Evolutionary conservation across 306 rosid species (phyloP).

Genomic region (Parietaria judaica): DNA sequence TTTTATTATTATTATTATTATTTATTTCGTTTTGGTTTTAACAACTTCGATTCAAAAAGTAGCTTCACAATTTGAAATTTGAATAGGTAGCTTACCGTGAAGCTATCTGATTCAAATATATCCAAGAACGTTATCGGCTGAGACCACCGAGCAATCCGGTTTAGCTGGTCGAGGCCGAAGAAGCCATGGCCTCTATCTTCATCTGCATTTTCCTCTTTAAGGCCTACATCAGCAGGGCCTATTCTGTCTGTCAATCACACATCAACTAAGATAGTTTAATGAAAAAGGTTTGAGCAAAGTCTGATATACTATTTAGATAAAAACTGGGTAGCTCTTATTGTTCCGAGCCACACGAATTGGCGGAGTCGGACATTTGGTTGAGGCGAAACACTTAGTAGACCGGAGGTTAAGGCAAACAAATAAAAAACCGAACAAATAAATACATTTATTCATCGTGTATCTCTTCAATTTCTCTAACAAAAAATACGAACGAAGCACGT

Average conservation of each 20-base stretch:
- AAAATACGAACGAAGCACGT: no score
- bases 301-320: slow-evolving; percentile 1
- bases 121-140: slow-evolving; percentile 81
- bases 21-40: no score
- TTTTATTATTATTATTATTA: no score
- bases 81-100: slow-evolving; percentile 50
- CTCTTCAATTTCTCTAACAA: no score
- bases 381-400: no score
- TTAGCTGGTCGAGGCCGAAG: slow-evolving; percentile 47
- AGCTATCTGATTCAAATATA: slow-evolving; percentile 55
- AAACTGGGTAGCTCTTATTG: no score
- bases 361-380: no score
- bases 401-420: no score
- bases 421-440: no score
- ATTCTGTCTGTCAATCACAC: slow-evolving; percentile 44
- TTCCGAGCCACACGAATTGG: no score
- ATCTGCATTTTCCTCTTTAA: slow-evolving; percentile 54
- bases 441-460: no score
- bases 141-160: slow-evolving; percentile 68
- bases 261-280: slow-evolving; percentile 10
- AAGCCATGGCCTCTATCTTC: slow-evolving; percentile 80
- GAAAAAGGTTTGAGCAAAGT: background rate
- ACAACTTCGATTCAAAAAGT: background rate
- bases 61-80: background rate
- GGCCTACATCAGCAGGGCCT: slow-evolving; percentile 69